Evolutionary conservation across 2,329 filamentous ascomycete genomes (phyloP).

Genomic region (Sporothrix inflata): DNA sequence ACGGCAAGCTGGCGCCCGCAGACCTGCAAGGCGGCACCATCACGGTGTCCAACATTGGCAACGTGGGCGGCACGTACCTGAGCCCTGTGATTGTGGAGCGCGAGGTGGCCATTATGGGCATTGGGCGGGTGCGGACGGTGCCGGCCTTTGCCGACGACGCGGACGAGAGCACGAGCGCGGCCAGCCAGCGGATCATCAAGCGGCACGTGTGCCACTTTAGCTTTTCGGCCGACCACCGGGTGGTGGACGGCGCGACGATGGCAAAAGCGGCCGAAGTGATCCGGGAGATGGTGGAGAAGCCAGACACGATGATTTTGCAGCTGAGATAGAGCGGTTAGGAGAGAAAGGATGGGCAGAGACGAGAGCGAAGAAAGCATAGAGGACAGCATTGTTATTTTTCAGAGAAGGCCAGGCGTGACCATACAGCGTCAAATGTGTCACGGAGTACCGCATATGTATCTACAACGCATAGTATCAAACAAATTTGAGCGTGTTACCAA

Average conservation of each 20-base stretch:
- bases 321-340: conserved; percentile 56
- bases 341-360: not conserved
- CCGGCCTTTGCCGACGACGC: conserved; percentile 72
- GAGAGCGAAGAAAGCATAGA: not conserved
- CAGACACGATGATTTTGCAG: conserved; percentile 84
- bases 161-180: conserved; percentile 53
- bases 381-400: not conserved
- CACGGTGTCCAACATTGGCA: conserved; percentile 95
- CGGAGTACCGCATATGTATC: conserved; percentile 16
- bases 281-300: conserved; percentile 76
- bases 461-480: conserved; percentile 14
- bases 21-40: conserved; percentile 89
- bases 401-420: not conserved
- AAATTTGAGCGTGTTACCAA: not conserved
- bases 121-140: conserved; percentile 78
- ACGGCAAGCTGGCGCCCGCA: conserved; percentile 72
- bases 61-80: conserved; percentile 89
- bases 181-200: conserved; percentile 71
- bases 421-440: not conserved
- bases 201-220: conserved; percentile 88
- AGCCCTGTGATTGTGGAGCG: conserved; percentile 87
- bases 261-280: conserved; percentile 86
- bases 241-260: conserved; percentile 93
- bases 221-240: conserved; percentile 94
- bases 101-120: conserved; percentile 88